A percentile compares a stretch with the other conserved stretches of the same genome.
phyloP scores from a whole-genome alignment of 768 basidiomycete species.

The Leccinum sublutescens region DNA sequence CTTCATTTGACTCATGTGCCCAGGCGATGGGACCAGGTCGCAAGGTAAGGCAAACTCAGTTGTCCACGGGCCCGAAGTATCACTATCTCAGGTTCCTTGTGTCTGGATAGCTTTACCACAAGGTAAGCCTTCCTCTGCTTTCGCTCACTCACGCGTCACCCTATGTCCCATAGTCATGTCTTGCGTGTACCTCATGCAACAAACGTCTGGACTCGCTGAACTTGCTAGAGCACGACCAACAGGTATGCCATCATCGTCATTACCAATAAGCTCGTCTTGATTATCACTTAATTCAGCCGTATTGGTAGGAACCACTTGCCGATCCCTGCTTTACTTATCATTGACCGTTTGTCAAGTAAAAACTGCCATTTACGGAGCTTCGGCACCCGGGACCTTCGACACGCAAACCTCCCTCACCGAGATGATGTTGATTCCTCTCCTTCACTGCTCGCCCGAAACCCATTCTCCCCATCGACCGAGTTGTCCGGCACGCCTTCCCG shows the following conservation, averaged over 20 bases:
- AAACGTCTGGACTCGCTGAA: conserved; percentile 76
- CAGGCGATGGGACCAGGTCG: conserved; percentile 86
- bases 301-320: conserved; percentile 35
- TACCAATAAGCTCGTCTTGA: conserved; percentile 2
- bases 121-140: conserved; percentile 39
- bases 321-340: not conserved
- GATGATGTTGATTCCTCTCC: conserved; percentile 37
- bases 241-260: conserved; percentile 45
- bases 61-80: not conserved
- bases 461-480: conserved; percentile 15
- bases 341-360: conserved; percentile 51
- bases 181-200: conserved; percentile 75
- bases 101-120: conserved; percentile 66
- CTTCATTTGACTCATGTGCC: conserved; percentile 1
- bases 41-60: conserved; percentile 53
- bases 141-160: conserved; percentile 3
- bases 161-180: conserved; percentile 56
- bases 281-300: conserved; percentile 33
- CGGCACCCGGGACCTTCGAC: conserved; percentile 70
- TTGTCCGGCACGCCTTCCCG: conserved; percentile 10
- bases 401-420: conserved; percentile 62
- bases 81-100: not conserved
- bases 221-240: conserved; percentile 81
- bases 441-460: conserved; percentile 30
- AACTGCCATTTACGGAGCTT: conserved; percentile 78